Evolutionary conservation across 2,329 filamentous ascomycete genomes (phyloP).

Genomic region (Leptographium lundbergii): DNA sequence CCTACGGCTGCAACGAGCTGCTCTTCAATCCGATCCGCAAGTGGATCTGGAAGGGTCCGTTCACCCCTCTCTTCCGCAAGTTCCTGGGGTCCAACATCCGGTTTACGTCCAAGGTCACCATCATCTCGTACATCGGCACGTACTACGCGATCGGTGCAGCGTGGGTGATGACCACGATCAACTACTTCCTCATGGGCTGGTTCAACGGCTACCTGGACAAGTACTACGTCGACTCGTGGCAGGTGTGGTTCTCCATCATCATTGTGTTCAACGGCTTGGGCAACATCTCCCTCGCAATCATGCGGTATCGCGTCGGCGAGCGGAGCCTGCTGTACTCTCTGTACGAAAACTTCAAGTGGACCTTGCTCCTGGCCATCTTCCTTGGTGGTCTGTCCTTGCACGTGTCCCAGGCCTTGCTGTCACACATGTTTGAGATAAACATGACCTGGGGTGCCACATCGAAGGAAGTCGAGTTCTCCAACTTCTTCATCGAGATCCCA

Average conservation of each 20-base stretch:
- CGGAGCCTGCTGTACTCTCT: conserved; percentile 42
- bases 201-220: conserved; percentile 67
- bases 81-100: conserved; percentile 65
- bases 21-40: conserved; percentile 66
- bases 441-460: conserved; percentile 79
- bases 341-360: conserved; percentile 61
- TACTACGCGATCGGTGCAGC: conserved; percentile 69
- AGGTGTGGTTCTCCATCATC: conserved; percentile 70
- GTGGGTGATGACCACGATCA: conserved; percentile 59
- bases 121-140: conserved; percentile 66
- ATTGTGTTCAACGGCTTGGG: conserved; percentile 66
- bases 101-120: conserved; percentile 62
- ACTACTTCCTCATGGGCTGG: conserved; percentile 69
- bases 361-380: conserved; percentile 63
- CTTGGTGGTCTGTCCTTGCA: conserved; percentile 71
- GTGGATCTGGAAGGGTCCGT: conserved; percentile 62
- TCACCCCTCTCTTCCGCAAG: conserved; percentile 63
- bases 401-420: conserved; percentile 64
- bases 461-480: conserved; percentile 69
- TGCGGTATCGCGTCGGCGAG: conserved; percentile 61
- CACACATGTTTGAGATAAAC: conserved; percentile 75
- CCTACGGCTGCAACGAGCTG: conserved; percentile 72
- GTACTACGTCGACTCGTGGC: conserved; percentile 69
- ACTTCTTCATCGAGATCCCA: conserved; percentile 76
- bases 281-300: conserved; percentile 57